Evolutionary conservation across 768 basidiomycete species (phyloP).

Genomic region (Neoboletus magnificus): DNA sequence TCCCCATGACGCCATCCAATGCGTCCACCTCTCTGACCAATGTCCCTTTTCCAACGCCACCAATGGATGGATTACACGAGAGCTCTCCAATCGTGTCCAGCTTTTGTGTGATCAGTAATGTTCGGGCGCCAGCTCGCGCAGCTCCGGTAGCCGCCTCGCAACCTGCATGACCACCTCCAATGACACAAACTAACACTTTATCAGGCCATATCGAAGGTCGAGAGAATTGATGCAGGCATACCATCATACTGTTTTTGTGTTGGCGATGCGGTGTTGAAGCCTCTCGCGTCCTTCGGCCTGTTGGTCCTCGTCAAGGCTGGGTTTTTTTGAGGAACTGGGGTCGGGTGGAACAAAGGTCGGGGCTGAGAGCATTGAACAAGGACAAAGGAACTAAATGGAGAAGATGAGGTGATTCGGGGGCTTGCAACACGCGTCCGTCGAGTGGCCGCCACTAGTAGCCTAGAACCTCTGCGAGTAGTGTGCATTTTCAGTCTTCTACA

Average conservation of each 20-base stretch:
- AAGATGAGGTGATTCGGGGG: not conserved
- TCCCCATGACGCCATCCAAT: conserved; percentile 82
- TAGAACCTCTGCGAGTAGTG: not conserved
- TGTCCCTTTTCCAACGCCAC: conserved; percentile 89
- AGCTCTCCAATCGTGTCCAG: conserved; percentile 78
- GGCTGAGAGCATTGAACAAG: not conserved
- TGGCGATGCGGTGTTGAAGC: not conserved
- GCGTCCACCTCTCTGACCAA: conserved; percentile 91
- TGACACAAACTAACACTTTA: conserved; percentile 65
- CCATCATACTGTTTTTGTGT: conserved; percentile 24
- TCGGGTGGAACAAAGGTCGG: not conserved
- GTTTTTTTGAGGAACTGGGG: not conserved
- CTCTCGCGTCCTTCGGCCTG: not conserved
- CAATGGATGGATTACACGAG: conserved; percentile 91
- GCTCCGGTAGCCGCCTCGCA: conserved; percentile 89
- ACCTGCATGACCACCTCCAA: conserved; percentile 91
- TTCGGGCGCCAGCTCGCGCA: conserved; percentile 78
- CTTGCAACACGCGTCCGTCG: conserved; percentile 4
- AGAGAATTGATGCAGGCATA: conserved; percentile 4
- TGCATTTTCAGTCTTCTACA: conserved; percentile 1
- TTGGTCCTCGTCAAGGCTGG: not conserved
- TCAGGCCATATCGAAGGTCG: conserved; percentile 32
- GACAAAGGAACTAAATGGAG: not conserved
- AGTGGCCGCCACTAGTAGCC: not conserved
- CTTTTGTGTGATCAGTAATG: conserved; percentile 78